Conservation (phyloP, 2,329 filamentous ascomycete species). For the Aspergillus japonicus region DNA sequence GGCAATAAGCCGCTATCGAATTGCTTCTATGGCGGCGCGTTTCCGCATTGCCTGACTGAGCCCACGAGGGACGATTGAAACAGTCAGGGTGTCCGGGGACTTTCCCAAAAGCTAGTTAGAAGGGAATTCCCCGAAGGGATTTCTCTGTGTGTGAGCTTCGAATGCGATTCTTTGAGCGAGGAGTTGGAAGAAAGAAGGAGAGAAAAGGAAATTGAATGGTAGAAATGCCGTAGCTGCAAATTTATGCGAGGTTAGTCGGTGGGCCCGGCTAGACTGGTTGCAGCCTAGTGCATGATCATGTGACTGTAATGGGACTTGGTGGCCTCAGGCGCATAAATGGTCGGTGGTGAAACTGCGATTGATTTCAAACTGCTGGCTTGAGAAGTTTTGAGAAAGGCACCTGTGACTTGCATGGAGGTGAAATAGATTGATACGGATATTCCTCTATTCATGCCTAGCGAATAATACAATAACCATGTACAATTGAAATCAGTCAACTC, state of each 20-base stretch:
- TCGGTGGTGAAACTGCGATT: too few species aligned
- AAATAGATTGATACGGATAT: background rate
- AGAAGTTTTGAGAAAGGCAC: background rate
- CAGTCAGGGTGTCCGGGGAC: slow-evolving; percentile 87
- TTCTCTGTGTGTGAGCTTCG: slow-evolving; percentile 96
- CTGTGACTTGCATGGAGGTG: background rate
- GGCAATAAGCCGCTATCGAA: slow-evolving; percentile 74
- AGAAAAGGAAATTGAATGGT: slow-evolving; percentile 28
- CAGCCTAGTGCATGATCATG: slow-evolving; percentile 3
- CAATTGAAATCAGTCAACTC: slow-evolving; percentile 10
- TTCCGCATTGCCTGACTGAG: slow-evolving; percentile 70
- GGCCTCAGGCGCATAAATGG: background rate
- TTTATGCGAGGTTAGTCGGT: slow-evolving; percentile 18
- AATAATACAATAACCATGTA: slow-evolving; percentile 2
- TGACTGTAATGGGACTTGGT: background rate
- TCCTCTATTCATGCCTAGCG: background rate
- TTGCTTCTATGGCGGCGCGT: slow-evolving; percentile 99
- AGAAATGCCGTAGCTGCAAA: slow-evolving; percentile 17
- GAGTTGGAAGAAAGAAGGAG: slow-evolving; percentile 60
- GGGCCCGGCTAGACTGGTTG: slow-evolving; percentile 23
- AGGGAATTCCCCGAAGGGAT: slow-evolving; percentile 36
- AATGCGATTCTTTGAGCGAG: slow-evolving; percentile 99
- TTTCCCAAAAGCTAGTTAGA: slow-evolving; percentile 90
- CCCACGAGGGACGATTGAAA: slow-evolving; percentile 23
- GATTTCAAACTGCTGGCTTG: too few species aligned